phyloP scores from a whole-genome alignment of 2,329 filamentous ascomycete genomes.

The Dryadomyces quercivorus region DNA sequence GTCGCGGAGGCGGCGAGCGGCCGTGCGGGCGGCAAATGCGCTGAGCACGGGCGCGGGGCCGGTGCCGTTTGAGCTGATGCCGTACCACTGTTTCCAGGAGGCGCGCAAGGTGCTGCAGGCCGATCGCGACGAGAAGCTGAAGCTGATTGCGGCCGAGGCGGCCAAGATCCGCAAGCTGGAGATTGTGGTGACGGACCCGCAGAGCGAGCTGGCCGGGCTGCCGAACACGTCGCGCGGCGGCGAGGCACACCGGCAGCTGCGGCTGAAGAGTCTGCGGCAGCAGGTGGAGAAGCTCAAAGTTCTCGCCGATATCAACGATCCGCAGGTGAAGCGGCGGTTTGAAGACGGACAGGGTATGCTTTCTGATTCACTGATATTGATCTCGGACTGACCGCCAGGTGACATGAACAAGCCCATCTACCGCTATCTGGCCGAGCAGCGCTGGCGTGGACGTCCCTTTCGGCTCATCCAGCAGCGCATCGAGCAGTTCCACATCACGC shows the following conservation, averaged over 20 bases:
- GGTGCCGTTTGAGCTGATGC: conserved; percentile 83
- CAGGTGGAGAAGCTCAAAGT: conserved; percentile 75
- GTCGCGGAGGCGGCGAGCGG: conserved; percentile 70
- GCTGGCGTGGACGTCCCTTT: conserved; percentile 78
- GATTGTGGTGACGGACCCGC: conserved; percentile 23
- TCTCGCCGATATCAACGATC: conserved; percentile 87
- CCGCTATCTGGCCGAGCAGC: conserved; percentile 71
- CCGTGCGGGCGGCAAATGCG: conserved; percentile 32
- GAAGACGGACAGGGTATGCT: conserved; percentile 73
- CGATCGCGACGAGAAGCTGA: conserved; percentile 72
- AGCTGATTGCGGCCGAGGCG: conserved; percentile 55
- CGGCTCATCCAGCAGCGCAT: conserved; percentile 76
- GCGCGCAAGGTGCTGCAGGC: conserved; percentile 69
- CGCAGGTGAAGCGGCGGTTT: conserved; percentile 81
- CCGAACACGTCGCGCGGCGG: conserved; percentile 49
- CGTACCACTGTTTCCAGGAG: conserved; percentile 97
- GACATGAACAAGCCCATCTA: conserved; percentile 97
- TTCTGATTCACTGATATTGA: neutral
- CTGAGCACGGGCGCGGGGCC: conserved; percentile 34
- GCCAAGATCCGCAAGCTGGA: conserved; percentile 57
- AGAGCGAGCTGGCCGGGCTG: conserved; percentile 17
- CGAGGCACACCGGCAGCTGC: conserved; percentile 50
- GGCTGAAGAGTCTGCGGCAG: conserved; percentile 56
- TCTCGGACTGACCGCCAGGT: conserved; percentile 35
- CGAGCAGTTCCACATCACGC: conserved; percentile 72